Evolutionary conservation across 108 stramenopile species (phyloP).

Genomic region (Cylindrotheca closterium): DNA sequence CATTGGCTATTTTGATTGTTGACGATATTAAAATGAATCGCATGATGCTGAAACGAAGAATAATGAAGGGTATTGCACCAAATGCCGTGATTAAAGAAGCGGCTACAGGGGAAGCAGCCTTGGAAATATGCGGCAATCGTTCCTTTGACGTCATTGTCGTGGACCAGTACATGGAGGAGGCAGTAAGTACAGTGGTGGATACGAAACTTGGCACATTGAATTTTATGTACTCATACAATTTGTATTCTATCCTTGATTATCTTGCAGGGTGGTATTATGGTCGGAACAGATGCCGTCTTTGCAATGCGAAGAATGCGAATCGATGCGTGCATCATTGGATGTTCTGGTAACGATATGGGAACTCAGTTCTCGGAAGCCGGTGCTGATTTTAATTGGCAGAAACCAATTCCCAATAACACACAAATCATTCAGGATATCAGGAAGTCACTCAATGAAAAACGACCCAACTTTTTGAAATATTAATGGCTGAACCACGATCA

Average conservation of each 20-base stretch:
- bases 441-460: slow-evolving; percentile 10
- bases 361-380: slow-evolving; percentile 58
- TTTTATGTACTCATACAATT: neutral
- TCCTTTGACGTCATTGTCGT: slow-evolving; percentile 65
- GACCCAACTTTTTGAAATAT: no score
- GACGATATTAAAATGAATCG: slow-evolving; percentile 76
- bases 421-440: slow-evolving; percentile 50
- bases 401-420: slow-evolving; percentile 59
- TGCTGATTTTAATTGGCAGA: slow-evolving; percentile 63
- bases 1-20: slow-evolving; percentile 49
- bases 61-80: slow-evolving; percentile 55
- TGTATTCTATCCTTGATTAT: neutral
- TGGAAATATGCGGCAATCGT: slow-evolving; percentile 43
- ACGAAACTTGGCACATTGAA: neutral
- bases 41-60: slow-evolving; percentile 51
- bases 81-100: slow-evolving; percentile 57
- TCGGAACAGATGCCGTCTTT: slow-evolving; percentile 67
- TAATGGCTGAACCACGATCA: no score
- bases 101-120: slow-evolving; percentile 62
- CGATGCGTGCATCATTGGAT: slow-evolving; percentile 61
- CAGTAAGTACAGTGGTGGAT: slow-evolving; percentile 54
- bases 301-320: slow-evolving; percentile 64
- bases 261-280: slow-evolving; percentile 60
- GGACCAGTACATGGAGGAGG: slow-evolving; percentile 69
- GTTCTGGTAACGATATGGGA: slow-evolving; percentile 70